These are phyloP conservation scores for Amborella trichopoda DNA, from an alignment of 164 flowering plant species.

Conservation along the genomic window DNA sequence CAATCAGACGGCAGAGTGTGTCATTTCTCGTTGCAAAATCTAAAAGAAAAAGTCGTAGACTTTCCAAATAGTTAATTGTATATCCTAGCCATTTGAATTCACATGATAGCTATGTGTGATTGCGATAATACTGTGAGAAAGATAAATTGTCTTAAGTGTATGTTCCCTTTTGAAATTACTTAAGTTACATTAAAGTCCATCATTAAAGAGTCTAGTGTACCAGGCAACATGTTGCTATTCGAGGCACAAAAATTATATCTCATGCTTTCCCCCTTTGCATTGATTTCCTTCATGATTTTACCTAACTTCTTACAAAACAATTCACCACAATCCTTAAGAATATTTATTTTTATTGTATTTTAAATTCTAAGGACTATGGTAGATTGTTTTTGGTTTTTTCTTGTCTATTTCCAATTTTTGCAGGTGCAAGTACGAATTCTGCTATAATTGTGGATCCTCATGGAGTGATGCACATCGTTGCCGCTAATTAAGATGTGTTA, in stretches of 20 bases:
- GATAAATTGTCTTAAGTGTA: not conserved
- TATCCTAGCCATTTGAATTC: not conserved
- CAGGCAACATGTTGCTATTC: not conserved
- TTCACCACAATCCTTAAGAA: not conserved
- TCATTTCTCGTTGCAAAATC: no score
- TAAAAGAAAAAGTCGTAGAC: no score
- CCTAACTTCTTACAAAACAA: no score
- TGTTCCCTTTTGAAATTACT: not conserved
- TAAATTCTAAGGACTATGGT: not conserved
- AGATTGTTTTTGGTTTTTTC: not conserved
- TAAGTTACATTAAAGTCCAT: not conserved
- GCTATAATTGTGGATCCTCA: constrained; percentile 1
- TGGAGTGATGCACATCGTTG: no score
- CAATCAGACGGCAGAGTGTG: no score
- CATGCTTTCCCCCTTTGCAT: not conserved
- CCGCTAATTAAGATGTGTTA: no score
- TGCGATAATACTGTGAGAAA: not conserved
- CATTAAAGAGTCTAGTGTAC: no score
- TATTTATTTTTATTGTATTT: not conserved
- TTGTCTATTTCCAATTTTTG: not conserved
- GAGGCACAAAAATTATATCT: not conserved
- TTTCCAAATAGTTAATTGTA: no score
- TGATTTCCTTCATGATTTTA: no score
- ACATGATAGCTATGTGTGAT: not conserved
- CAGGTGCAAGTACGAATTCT: constrained; percentile 1